Evolutionary conservation across 495 filamentous ascomycete genomes (phyloP), one percentile per base, ranked within the genome.

Genomic region (Lasiosphaeris hirsuta): DNA sequence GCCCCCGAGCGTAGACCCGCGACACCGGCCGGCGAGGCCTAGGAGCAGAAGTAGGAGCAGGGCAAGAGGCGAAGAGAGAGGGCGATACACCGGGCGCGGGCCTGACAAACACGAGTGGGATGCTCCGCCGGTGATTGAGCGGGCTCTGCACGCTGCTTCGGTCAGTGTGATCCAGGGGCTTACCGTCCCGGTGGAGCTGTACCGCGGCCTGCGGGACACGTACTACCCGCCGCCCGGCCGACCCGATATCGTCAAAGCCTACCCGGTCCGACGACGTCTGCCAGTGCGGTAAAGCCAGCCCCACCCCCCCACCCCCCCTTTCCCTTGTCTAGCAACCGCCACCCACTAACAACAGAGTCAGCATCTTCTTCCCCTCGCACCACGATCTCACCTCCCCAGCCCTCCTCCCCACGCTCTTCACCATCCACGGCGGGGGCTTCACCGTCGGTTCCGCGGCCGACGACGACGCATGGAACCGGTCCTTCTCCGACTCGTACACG

Each of bases 391-490:
- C 59, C 11, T 60, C 61, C 7, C 65, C 65, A 0, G 51, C 66
- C 14, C 38, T 63, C 6, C 66, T 75, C 10, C 67, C 71, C 0
- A 71, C 67, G 9, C 14, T 76, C 23, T 72, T 72, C 51, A 70
- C 58, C n/a, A 65, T 73, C 54, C 71, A 75, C 52, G 69, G 71
- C 54, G 72, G 72, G 42, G 71, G 67, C 14, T 74, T 72, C 61
- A 69, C 63, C 43, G 19, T 76, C 19, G 70, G 72, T 10, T 34
- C 49, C 0, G 1, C 63, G 7, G 30, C 55, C 17, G 70, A 75
- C 56, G 67, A 74, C 60, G 73, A 75, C 61, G 61, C 36, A 8
- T 74, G 71, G 71, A 75, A 74, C 55, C 61, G 61, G 33, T 51
- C 58, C 37, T 74, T 74, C 46, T 69, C 70, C 38, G 65, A 62